Base-by-base conservation (phyloP, 164 flowering plant genomes). In the Platanus orientalis region DNA sequence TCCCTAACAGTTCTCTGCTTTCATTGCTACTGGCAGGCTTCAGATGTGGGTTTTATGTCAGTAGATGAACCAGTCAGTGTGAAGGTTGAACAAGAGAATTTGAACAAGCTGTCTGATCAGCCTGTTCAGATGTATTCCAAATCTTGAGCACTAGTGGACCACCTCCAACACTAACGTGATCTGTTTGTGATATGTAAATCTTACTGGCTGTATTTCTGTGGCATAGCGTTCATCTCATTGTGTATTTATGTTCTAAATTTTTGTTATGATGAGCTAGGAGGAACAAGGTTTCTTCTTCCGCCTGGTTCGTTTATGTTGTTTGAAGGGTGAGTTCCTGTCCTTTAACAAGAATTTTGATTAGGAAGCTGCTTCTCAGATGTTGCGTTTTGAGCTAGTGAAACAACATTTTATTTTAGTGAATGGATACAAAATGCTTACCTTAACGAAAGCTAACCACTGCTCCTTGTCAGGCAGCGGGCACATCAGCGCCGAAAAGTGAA, bases 1-100 rank as follows among this genome's bases (percentile, higher is more conserved):
- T 4, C 55, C 11, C 45, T 60, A 19, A 64, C 54, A 25, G n/a
- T 27, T 23, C 28, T 19, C 23, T 34, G 14, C 29, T 39, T 47
- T 50, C 3, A 23, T 44, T 36, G 49, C 49, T 28, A 16, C 28
- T 60, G 47, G 53, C 82, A 84, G 85, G 75, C 61, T 25, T 30
- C 61, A 40, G 81, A 74, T 62, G 60, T 54, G 12, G 67, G 52
- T 59, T 53, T 76, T 12, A 68, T 60, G 69, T 39, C 61, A 39
- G 32, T 59, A 13, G 72, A 73, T 25, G 85, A 77, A 65, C 72
- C 79, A 13, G 17, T 27, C 9, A 50, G 65, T 17, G 58, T 75
- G 28, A 78, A 81, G 67, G 68, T 58, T 3, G 88, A 80, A 65
- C 80, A 60, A 44, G 84, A 78, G 44, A 69, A 58, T 47, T 0